A percentile compares a stretch with the other conserved stretches of the same genome.
phyloP scores from a whole-genome alignment of 495 filamentous ascomycete species.

The Lasiosphaeria ovina region DNA sequence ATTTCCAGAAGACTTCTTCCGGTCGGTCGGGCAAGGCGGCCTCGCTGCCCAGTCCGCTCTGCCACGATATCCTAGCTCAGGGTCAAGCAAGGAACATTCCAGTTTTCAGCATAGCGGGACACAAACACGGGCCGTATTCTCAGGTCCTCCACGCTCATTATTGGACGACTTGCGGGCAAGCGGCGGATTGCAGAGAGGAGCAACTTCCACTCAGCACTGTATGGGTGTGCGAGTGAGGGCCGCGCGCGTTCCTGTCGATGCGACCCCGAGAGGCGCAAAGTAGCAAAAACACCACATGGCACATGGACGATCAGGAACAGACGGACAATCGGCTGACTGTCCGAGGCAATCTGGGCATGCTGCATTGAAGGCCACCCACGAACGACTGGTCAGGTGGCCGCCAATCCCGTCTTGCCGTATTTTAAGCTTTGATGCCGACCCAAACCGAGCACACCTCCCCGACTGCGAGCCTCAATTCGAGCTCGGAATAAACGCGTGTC shows the following conservation, averaged over 20 bases:
- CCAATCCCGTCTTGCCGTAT: slow-evolving; percentile 4
- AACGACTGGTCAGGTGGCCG: background rate
- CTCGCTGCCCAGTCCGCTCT: background rate
- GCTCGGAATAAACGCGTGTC: slow-evolving; percentile 9
- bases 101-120: slow-evolving; percentile 12
- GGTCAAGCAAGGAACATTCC: background rate
- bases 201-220: background rate
- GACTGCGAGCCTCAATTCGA: slow-evolving; percentile 16
- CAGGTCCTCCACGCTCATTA: slow-evolving; percentile 26
- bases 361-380: too few relatives aligned
- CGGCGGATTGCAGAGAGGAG: slow-evolving; percentile 16
- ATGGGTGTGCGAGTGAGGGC: slow-evolving; percentile 1
- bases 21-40: slow-evolving; percentile 7
- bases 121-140: background rate
- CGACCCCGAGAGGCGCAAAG: background rate
- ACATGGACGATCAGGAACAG: background rate
- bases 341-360: background rate
- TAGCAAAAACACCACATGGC: background rate
- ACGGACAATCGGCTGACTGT: background rate
- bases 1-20: slow-evolving; percentile 30
- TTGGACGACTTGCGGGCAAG: slow-evolving; percentile 24
- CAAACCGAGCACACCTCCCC: slow-evolving; percentile 1
- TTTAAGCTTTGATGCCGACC: slow-evolving; percentile 27
- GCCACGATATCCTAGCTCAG: background rate
- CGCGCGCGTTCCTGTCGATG: slow-evolving; percentile 1